Evolutionary conservation across 129 eudicot species (phyloP).

Genomic region (Centella asiatica): DNA sequence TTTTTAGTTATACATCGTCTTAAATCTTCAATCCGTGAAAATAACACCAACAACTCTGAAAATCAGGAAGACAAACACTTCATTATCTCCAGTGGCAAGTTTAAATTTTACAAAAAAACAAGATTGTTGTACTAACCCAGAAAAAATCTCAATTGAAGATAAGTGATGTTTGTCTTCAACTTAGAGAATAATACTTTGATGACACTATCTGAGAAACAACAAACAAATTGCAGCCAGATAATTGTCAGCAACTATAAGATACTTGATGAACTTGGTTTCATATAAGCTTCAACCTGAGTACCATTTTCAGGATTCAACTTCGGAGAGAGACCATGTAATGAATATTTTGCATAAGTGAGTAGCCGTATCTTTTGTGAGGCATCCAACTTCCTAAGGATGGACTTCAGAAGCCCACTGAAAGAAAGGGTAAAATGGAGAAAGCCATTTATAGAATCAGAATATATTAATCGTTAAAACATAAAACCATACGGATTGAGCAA

Average conservation of each 20-base stretch:
- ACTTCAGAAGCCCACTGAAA: slow-evolving; percentile 74
- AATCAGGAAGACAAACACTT: slow-evolving; percentile 3
- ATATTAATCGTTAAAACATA: background rate
- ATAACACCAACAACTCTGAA: slow-evolving; percentile 51
- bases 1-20: slow-evolving; percentile 21
- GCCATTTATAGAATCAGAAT: slow-evolving; percentile 1
- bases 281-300: slow-evolving; percentile 10
- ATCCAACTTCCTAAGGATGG: slow-evolving; percentile 71
- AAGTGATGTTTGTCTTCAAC: slow-evolving; percentile 30
- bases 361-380: slow-evolving; percentile 53
- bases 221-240: background rate
- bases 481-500: background rate
- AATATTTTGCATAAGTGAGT: slow-evolving; percentile 67
- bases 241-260: background rate
- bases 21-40: slow-evolving; percentile 37
- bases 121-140: slow-evolving; percentile 40
- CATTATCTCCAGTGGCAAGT: background rate
- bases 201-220: slow-evolving; percentile 26
- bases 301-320: slow-evolving; percentile 34
- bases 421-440: slow-evolving; percentile 3
- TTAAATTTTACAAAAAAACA: background rate
- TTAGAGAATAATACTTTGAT: slow-evolving; percentile 19
- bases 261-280: background rate
- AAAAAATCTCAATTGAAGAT: slow-evolving; percentile 37
- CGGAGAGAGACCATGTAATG: slow-evolving; percentile 54